Evolutionary conservation across 768 basidiomycete species (phyloP).

Genomic region (Mycena kentingensis): DNA sequence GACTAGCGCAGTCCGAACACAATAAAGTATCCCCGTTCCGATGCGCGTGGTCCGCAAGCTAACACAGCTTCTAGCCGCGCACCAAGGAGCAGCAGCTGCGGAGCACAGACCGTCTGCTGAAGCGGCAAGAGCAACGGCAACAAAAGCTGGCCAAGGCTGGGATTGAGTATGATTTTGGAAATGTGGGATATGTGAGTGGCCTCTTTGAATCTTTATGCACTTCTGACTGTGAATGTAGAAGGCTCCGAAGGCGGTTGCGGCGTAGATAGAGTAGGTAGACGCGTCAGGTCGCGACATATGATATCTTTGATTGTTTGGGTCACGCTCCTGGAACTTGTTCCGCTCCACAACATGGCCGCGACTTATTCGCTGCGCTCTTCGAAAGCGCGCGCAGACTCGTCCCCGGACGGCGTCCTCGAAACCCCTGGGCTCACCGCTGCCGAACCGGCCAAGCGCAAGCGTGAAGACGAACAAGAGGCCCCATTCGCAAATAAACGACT

Average conservation of each 20-base stretch:
- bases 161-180: conserved; percentile 84
- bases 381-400: background rate
- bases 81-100: conserved; percentile 68
- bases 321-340: too few relatives aligned
- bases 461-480: background rate
- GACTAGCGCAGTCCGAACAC: conserved; percentile 70
- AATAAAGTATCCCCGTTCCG: conserved; percentile 64
- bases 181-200: conserved; percentile 77
- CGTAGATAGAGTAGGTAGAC: too few relatives aligned
- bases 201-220: too few relatives aligned
- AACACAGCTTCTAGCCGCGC: conserved; percentile 52
- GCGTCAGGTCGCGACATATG: too few relatives aligned
- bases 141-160: conserved; percentile 78
- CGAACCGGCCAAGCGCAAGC: background rate
- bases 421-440: background rate
- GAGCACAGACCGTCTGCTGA: conserved; percentile 68
- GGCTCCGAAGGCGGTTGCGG: too few relatives aligned
- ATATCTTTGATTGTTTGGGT: too few relatives aligned
- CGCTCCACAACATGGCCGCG: too few relatives aligned
- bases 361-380: background rate
- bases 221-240: too few relatives aligned
- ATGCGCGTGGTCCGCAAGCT: background rate
- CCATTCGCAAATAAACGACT: background rate
- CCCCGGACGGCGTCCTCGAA: background rate
- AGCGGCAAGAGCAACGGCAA: conserved; percentile 76